Percentiles rank a stretch among this genome's conserved stretches.
These are phyloP conservation scores for Edaphochlamys debaryana DNA, from an alignment of 139 green algal genomes.

Conservation along the genomic window DNA sequence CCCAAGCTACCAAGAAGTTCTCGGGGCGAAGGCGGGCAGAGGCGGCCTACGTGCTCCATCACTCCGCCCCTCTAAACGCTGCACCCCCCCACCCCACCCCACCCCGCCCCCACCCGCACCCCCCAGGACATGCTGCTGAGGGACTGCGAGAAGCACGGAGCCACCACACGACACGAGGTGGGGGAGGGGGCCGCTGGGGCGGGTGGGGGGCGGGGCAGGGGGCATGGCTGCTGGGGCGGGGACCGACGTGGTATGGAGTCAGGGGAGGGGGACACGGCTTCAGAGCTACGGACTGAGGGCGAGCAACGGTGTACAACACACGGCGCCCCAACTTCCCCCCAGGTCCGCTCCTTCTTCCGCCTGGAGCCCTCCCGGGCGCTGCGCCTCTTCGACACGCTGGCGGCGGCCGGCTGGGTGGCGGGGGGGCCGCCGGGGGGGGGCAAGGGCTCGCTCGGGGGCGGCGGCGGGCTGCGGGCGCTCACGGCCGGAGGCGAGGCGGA, in stretches of 20 bases:
- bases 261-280: no score
- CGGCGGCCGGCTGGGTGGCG: conserved; percentile 57
- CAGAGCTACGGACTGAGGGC: neutral
- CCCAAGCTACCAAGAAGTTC: no score
- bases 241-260: neutral
- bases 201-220: no score
- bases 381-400: conserved; percentile 73
- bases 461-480: neutral
- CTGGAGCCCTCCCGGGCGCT: conserved; percentile 61
- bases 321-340: neutral
- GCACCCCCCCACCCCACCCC: neutral
- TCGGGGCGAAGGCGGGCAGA: no score
- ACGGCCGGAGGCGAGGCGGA: conserved; percentile 11
- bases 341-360: conserved; percentile 69
- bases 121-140: conserved; percentile 62
- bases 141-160: conserved; percentile 55
- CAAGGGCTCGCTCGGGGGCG: neutral
- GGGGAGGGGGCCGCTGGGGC: no score
- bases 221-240: no score
- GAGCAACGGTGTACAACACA: neutral
- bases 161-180: conserved; percentile 63
- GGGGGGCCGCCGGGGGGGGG: neutral
- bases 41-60: no score
- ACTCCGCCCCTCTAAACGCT: no score
- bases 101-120: neutral